Evolutionary conservation across 192 early-diverging fungal species (phyloP).

Genomic region (Dissophora ornata): DNA sequence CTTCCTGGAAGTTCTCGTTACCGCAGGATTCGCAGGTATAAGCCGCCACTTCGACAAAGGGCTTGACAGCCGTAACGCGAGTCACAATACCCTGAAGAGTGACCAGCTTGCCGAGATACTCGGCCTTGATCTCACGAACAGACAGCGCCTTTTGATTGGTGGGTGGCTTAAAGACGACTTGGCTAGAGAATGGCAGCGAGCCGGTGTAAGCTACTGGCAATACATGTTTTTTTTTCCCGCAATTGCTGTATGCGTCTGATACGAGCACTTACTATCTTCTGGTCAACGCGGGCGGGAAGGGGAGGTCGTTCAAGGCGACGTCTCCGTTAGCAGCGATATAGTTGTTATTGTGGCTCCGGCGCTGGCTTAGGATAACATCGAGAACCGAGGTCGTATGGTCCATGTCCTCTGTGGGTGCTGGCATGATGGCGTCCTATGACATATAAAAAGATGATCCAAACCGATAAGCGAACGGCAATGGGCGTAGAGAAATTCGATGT

Average conservation of each 20-base stretch:
- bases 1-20: conserved; percentile 95
- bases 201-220: no score
- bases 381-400: conserved; percentile 81
- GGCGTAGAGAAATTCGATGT: no score
- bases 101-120: conserved; percentile 85
- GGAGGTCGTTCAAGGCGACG: conserved; percentile 45
- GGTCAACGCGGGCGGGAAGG: conserved; percentile 86
- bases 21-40: conserved; percentile 96
- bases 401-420: conserved; percentile 62
- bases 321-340: conserved; percentile 44
- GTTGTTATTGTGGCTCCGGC: conserved; percentile 75
- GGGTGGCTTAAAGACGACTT: conserved; percentile 84
- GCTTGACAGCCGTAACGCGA: conserved; percentile 93
- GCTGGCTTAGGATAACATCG: conserved; percentile 90
- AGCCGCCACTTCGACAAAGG: conserved; percentile 86
- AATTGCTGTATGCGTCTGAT: no score
- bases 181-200: conserved; percentile 54
- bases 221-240: no score
- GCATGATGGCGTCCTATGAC: conserved; percentile 57
- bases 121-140: conserved; percentile 88
- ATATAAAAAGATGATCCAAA: no score
- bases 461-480: no score
- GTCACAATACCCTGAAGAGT: conserved; percentile 94
- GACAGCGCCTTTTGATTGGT: conserved; percentile 71
- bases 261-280: conserved; percentile 88